These are phyloP conservation scores for Amanita brunnescens DNA, from an alignment of 768 basidiomycete species.

Conservation along the genomic window DNA sequence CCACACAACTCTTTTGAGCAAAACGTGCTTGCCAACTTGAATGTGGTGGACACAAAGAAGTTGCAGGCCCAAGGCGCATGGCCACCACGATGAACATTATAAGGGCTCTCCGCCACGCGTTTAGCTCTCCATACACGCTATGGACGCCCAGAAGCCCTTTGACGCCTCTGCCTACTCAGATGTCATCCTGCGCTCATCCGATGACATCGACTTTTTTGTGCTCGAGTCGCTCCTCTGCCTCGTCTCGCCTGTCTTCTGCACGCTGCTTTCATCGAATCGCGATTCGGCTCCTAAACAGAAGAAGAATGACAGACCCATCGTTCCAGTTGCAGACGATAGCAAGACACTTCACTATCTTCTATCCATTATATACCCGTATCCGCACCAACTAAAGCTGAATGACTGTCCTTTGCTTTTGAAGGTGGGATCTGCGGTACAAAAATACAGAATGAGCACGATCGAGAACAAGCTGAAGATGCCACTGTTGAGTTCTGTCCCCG, in stretches of 20 bases:
- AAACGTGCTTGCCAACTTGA: too few relatives aligned
- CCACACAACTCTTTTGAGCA: too few relatives aligned
- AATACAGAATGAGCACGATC: background rate
- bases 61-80: background rate
- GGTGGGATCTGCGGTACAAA: background rate
- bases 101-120: background rate
- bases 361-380: conserved; percentile 3
- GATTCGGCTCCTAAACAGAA: background rate
- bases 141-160: conserved; percentile 1
- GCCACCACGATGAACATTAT: background rate
- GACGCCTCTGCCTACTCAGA: conserved; percentile 10
- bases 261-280: conserved; percentile 20
- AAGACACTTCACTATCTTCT: conserved; percentile 8
- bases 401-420: conserved; percentile 2
- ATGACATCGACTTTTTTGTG: conserved; percentile 23
- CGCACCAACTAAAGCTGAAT: background rate
- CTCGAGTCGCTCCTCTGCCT: conserved; percentile 19
- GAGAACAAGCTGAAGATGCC: background rate
- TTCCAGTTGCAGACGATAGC: conserved; percentile 11
- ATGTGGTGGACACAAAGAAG: too few relatives aligned
- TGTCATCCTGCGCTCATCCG: conserved; percentile 18
- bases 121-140: background rate
- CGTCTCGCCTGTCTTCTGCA: conserved; percentile 23
- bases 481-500: background rate
- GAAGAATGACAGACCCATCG: conserved; percentile 4